Evolutionary conservation across 2,329 filamentous ascomycete species (phyloP), one percentile per base, ranked within the genome.

Genomic region (Aspergillus alliaceus): DNA sequence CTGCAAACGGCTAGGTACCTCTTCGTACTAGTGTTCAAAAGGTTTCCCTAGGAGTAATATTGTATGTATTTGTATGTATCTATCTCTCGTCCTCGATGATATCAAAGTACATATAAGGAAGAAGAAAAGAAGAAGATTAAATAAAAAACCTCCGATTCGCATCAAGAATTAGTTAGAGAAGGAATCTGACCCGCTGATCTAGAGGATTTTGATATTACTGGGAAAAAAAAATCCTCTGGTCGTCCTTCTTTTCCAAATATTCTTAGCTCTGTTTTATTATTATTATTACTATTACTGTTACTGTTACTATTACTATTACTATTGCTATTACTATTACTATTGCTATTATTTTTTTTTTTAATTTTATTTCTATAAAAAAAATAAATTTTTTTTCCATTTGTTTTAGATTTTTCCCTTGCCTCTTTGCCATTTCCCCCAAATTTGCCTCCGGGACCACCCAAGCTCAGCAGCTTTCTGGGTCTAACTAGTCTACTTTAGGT

Each of bases 381-480:
- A n/a, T n/a, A n/a, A n/a, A n/a, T n/a, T n/a, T n/a, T 35, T 15
- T 44, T n/a, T 44, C 18, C 27, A 9, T 44, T 25, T 44, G 40
- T 44, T 44, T 44, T 44, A 44, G 40, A 27, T 44, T 44, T n/a
- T 44, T 44, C 40, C 40, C 40, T 44, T 44, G 40, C 40, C 40
- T 44, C 40, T 44, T 44, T 27, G 40, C 40, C 46, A 25, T 54
- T 56, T 53, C 42, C 22, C 44, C 44, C 51, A 32, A 39, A 54
- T 54, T 55, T 35, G 52, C 51, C 47, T 57, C 54, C 53, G 46
- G 51, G 50, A 32, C 53, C 59, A 59, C 57, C 52, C 50, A 54
- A 62, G 58, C 60, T 60, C 58, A 53, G 52, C 42, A 59, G 58
- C 53, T 44, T 29, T 44, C 40, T 44, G 55, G 51, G 49, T 51